Conservation (phyloP, 2,329 filamentous ascomycete species). For the Talaromyces islandicus region DNA sequence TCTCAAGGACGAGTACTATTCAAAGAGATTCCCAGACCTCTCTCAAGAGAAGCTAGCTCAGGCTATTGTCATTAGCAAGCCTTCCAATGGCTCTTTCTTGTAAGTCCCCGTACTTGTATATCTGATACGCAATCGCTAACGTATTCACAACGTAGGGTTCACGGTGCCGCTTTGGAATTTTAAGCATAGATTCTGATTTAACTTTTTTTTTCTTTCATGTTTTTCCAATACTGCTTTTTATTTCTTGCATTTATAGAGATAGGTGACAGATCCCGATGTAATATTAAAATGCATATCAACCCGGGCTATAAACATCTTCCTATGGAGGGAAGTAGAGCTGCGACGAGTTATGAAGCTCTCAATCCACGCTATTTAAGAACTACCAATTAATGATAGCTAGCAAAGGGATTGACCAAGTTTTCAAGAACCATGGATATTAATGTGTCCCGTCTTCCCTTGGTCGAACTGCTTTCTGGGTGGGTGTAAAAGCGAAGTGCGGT, state of each 20-base stretch:
- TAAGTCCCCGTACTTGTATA: conserved; percentile 18
- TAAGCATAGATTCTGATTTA: background rate
- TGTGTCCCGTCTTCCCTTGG: background rate
- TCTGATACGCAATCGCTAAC: background rate
- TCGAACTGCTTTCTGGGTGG: background rate
- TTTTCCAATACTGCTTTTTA: background rate
- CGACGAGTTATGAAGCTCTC: background rate
- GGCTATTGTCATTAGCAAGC: conserved; percentile 84
- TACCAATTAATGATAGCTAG: background rate
- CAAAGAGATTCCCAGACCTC: conserved; percentile 61
- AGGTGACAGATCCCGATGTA: background rate
- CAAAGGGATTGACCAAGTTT: background rate
- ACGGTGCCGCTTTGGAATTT: conserved; percentile 8
- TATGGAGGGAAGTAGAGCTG: background rate
- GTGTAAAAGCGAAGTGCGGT: background rate
- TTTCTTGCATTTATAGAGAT: background rate
- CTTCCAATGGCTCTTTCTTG: conserved; percentile 45
- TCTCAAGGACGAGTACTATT: conserved; percentile 77
- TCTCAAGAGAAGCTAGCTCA: conserved; percentile 67
- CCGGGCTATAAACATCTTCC: background rate
- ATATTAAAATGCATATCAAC: background rate
- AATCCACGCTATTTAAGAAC: background rate
- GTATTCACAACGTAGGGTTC: conserved; percentile 4
- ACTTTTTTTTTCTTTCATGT: background rate
- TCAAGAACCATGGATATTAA: background rate